Percentiles rank a stretch among this genome's conserved stretches.
Evolutionary conservation across 1,284 basidiomycete genomes (phyloP).

Genomic region (Phellopilus nigrolimitatus): DNA sequence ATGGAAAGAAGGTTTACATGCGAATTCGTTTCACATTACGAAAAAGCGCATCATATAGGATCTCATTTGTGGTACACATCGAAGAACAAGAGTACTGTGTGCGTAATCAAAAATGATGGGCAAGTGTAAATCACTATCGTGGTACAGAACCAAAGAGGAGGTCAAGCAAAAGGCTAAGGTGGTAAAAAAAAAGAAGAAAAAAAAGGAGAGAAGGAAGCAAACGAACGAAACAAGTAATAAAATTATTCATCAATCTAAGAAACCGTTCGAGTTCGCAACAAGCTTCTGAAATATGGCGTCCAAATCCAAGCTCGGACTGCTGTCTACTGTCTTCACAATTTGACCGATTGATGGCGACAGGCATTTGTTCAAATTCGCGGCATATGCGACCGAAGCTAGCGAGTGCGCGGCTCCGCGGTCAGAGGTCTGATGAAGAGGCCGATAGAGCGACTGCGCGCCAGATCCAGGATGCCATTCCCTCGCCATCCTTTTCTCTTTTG

Average conservation of each 20-base stretch:
- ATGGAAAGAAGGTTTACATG: no score
- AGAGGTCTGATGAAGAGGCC: neutral
- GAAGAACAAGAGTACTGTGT: no score
- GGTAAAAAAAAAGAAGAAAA: neutral
- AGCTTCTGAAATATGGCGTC: slow-evolving; percentile 14
- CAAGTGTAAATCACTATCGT: no score
- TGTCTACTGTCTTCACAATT: slow-evolving; percentile 1
- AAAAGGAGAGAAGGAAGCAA: neutral
- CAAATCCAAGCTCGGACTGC: slow-evolving; percentile 3
- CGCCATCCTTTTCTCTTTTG: slow-evolving; percentile 16
- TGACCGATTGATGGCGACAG: neutral
- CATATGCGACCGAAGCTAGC: slow-evolving; percentile 8
- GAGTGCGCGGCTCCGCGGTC: neutral
- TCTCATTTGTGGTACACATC: no score
- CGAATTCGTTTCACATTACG: no score
- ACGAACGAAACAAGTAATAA: neutral
- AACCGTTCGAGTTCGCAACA: slow-evolving; percentile 4
- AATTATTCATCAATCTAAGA: slow-evolving; percentile 5
- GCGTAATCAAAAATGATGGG: no score
- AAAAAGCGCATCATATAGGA: no score
- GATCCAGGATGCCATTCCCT: slow-evolving; percentile 16
- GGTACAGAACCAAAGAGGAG: neutral
- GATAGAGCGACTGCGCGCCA: neutral
- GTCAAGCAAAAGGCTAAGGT: neutral
- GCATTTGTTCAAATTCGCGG: slow-evolving; percentile 13